Percentiles rank a stretch among this genome's conserved stretches.
phyloP scores from a whole-genome alignment of 2,329 filamentous ascomycete genomes.

The Aspergillus pseudonomiae region DNA sequence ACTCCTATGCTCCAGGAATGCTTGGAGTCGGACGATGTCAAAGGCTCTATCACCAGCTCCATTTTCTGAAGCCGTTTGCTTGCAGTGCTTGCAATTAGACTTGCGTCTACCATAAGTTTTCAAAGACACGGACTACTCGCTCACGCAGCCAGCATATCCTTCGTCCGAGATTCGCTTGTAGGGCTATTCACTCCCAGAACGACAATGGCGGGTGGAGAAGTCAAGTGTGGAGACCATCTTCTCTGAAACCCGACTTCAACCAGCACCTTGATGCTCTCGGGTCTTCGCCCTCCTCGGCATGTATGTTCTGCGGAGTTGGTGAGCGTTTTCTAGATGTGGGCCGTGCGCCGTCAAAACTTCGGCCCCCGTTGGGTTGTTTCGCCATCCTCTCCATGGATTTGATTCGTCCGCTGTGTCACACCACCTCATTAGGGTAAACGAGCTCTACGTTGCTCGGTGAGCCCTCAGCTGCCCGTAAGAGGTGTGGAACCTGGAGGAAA shows the following conservation, averaged over 20 bases:
- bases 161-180: background rate
- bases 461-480: no score
- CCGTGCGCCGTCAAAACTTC: background rate
- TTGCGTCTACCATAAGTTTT: no score
- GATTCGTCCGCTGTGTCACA: no score
- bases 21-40: background rate
- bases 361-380: background rate
- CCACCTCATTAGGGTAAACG: accelerated
- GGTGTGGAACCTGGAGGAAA: no score
- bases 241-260: background rate
- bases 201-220: background rate
- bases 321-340: background rate
- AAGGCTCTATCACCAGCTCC: background rate
- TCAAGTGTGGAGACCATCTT: background rate
- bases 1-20: background rate
- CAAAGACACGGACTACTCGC: background rate
- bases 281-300: background rate
- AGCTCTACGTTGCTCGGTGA: background rate
- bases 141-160: background rate
- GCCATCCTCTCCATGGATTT: background rate
- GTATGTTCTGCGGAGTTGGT: background rate
- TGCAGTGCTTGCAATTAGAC: no score
- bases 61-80: no score
- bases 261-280: background rate
- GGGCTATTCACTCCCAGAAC: accelerated